Conservation (phyloP, 176 grass and related monocot genomes). For the Zoysia japonica region DNA sequence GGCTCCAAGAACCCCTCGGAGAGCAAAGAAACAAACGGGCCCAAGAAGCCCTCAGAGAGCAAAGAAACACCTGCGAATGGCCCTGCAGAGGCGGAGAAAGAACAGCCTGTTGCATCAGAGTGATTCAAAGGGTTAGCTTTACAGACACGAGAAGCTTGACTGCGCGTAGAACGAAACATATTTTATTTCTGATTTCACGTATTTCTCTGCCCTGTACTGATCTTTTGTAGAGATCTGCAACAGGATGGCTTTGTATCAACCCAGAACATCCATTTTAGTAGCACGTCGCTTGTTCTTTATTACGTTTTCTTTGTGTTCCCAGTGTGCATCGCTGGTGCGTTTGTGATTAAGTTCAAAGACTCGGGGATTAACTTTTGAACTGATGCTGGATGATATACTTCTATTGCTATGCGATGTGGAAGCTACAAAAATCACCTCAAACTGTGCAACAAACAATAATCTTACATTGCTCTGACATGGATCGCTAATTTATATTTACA, state of each 20-base stretch:
- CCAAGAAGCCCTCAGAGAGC: constrained; percentile 26
- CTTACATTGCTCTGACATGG: constrained; percentile 31
- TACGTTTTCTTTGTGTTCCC: constrained; percentile 4
- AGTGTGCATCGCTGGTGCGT: background rate
- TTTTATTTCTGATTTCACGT: constrained; percentile 36
- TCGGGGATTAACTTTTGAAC: constrained; percentile 12
- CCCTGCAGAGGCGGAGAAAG: constrained; percentile 21
- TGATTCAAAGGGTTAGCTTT: constrained; percentile 34
- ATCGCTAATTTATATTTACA: constrained; percentile 46
- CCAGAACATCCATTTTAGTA: constrained; percentile 38
- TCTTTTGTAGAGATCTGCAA: constrained; percentile 50
- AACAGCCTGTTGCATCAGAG: constrained; percentile 42
- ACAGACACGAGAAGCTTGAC: constrained; percentile 44
- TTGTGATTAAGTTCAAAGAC: constrained; percentile 14
- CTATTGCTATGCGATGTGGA: background rate
- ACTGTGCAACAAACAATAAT: constrained; percentile 32
- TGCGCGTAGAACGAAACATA: constrained; percentile 28
- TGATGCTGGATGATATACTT: background rate
- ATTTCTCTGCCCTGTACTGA: constrained; percentile 33
- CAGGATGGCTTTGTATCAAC: constrained; percentile 39
- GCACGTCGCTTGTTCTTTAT: background rate
- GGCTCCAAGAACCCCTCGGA: constrained; percentile 11
- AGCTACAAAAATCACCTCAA: background rate
- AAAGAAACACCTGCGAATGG: constrained; percentile 41
- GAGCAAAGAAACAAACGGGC: too few relatives aligned